A percentile compares a stretch with the other conserved stretches of the same genome.
phyloP scores from a whole-genome alignment of 345 rosid genomes.

The Eucalyptus cladocalyx region DNA sequence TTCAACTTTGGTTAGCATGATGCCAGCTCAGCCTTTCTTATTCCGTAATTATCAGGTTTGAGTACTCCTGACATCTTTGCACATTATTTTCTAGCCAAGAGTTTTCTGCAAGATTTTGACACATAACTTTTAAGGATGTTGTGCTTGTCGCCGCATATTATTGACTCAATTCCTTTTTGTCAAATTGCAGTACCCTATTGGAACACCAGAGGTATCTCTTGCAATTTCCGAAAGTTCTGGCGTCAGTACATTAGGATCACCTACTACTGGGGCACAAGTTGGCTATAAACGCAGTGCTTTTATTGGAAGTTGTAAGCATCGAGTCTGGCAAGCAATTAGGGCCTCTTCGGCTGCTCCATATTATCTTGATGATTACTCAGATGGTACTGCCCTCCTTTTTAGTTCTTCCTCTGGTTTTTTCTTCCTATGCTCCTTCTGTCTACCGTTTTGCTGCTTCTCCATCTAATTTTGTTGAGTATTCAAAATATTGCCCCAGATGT shows the following conservation, averaged over 20 bases:
- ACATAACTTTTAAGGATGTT: not conserved
- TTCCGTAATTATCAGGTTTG: conserved; percentile 97
- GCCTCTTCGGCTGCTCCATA: conserved; percentile 99
- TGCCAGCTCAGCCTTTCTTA: conserved; percentile 93
- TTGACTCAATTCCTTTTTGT: not conserved
- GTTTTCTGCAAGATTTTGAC: not conserved
- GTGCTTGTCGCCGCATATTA: not conserved
- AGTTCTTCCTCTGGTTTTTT: not conserved
- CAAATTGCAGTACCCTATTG: conserved; percentile 67
- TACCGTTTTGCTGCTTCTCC: not conserved
- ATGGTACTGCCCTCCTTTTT: conserved; percentile 31
- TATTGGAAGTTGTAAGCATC: conserved; percentile 96
- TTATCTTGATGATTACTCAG: conserved; percentile 97
- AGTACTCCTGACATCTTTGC: not conserved
- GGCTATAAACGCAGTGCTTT: conserved; percentile 90
- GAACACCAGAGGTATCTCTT: conserved; percentile 84
- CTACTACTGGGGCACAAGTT: conserved; percentile 64
- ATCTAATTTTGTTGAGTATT: not conserved
- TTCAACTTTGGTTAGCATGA: conserved; percentile 85
- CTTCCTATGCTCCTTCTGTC: not conserved
- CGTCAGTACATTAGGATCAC: conserved; percentile 39
- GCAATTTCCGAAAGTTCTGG: conserved; percentile 74
- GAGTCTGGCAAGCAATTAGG: conserved; percentile 95
- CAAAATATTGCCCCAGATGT: conserved; percentile 21
- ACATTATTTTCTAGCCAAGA: not conserved